Evolutionary conservation across 345 rosid genomes (phyloP).

Genomic region (Lumnitzera littorea): DNA sequence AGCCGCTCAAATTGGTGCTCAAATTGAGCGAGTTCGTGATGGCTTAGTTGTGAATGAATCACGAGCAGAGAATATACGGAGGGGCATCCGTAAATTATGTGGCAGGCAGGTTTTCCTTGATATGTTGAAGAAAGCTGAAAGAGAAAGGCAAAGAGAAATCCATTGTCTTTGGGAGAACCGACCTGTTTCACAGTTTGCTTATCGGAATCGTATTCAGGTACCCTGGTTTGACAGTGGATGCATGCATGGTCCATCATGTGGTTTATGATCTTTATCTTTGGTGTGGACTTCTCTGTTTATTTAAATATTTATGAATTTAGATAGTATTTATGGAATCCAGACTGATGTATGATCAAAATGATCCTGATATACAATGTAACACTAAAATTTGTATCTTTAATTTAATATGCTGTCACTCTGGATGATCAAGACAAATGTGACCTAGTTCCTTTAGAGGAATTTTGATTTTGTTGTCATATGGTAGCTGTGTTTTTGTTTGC

Average conservation of each 20-base stretch:
- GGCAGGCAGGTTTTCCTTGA: constrained; percentile 86
- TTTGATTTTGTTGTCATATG: not conserved
- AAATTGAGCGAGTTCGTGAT: constrained; percentile 64
- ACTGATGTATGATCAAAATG: not conserved
- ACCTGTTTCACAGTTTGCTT: constrained; percentile 81
- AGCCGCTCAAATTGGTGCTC: constrained; percentile 45
- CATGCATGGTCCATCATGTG: too few species aligned
- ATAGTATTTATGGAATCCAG: not conserved
- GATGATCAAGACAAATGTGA: too few species aligned
- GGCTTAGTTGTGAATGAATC: constrained; percentile 44
- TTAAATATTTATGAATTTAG: not conserved
- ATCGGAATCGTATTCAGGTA: constrained; percentile 94
- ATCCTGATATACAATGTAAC: too few species aligned
- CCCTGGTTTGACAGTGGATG: constrained; percentile 2
- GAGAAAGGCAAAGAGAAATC: constrained; percentile 76
- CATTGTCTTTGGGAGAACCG: constrained; percentile 52
- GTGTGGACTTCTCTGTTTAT: not conserved
- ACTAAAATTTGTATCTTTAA: too few species aligned
- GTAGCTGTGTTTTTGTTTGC: not conserved
- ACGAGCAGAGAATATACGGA: constrained; percentile 38
- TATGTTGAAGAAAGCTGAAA: constrained; percentile 75
- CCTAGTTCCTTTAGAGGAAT: too few species aligned
- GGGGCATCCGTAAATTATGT: constrained; percentile 78
- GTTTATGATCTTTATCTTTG: not conserved
- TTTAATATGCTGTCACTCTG: too few species aligned